A percentile compares a stretch with the other conserved stretches of the same genome.
Evolutionary conservation across 176 grass and related monocot species (phyloP).

Genomic region (Bonia amplexicaulis): DNA sequence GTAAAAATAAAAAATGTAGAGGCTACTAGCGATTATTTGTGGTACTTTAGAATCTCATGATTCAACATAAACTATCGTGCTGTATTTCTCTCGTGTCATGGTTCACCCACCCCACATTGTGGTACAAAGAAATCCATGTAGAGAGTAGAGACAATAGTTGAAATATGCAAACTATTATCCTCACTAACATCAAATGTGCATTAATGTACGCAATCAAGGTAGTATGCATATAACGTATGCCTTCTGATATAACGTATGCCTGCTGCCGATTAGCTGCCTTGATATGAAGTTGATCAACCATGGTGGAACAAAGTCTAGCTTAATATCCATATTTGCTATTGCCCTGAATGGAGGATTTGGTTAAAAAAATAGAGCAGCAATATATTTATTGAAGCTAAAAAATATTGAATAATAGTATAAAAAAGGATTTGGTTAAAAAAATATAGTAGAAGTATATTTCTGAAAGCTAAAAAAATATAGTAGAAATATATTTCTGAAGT

Average conservation of each 20-base stretch:
- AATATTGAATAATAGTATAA: background rate
- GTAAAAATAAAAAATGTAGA: too few species aligned
- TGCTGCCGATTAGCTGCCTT: slow-evolving; percentile 81
- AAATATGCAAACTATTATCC: too few species aligned
- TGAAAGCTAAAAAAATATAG: background rate
- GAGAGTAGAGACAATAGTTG: too few species aligned
- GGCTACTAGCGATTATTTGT: too few species aligned
- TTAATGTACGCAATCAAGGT: background rate
- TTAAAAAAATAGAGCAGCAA: background rate
- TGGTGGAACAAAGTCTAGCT: slow-evolving; percentile 91
- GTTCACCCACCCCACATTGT: too few species aligned
- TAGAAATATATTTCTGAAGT: too few species aligned
- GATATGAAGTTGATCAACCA: slow-evolving; percentile 92
- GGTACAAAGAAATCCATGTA: too few species aligned
- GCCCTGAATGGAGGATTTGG: slow-evolving; percentile 49
- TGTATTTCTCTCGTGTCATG: too few species aligned
- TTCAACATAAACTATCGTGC: too few species aligned
- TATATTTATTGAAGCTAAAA: background rate
- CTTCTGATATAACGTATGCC: slow-evolving; percentile 88
- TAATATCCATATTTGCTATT: slow-evolving; percentile 95
- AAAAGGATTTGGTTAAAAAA: slow-evolving; percentile 6
- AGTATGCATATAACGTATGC: slow-evolving; percentile 33
- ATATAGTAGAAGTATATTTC: background rate
- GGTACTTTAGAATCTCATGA: too few species aligned
- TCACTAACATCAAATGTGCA: too few species aligned